Conservation (phyloP, 306 rosid species). For the Dryas octopetala region DNA sequence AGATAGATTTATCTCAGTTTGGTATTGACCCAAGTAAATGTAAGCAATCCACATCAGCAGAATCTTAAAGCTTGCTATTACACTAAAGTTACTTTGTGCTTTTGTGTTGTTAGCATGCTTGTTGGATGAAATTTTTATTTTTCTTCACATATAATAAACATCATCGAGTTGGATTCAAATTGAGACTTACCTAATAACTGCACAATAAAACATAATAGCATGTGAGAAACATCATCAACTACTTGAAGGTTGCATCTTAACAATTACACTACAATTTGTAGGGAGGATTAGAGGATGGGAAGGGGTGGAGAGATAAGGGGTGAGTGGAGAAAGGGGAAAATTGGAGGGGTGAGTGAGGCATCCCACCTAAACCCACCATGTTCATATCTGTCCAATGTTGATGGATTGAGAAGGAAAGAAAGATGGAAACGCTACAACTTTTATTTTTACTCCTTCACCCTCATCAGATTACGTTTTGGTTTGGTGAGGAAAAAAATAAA, state of each 20-base stretch:
- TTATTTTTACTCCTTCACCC: background rate
- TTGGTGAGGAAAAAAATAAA: background rate
- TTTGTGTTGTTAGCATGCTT: conserved; percentile 1
- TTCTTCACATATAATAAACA: background rate
- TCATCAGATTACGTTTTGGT: background rate
- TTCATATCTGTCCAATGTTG: background rate
- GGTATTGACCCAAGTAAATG: conserved; percentile 98
- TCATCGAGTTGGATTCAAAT: background rate
- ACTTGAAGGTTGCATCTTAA: background rate
- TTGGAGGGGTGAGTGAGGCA: background rate
- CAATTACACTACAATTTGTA: background rate
- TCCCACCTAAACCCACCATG: background rate
- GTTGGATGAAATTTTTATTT: background rate
- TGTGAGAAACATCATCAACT: background rate
- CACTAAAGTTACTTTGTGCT: background rate
- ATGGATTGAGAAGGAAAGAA: background rate
- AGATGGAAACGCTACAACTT: background rate
- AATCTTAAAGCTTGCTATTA: conserved; percentile 8
- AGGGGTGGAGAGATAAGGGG: background rate
- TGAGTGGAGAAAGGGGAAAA: background rate
- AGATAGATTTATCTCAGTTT: conserved; percentile 88
- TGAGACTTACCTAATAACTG: background rate
- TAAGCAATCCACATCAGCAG: conserved; percentile 39
- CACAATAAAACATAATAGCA: background rate
- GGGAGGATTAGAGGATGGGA: background rate